Base-by-base conservation (phyloP, 179 eudicot genomes). In the Carnegiea gigantea region DNA sequence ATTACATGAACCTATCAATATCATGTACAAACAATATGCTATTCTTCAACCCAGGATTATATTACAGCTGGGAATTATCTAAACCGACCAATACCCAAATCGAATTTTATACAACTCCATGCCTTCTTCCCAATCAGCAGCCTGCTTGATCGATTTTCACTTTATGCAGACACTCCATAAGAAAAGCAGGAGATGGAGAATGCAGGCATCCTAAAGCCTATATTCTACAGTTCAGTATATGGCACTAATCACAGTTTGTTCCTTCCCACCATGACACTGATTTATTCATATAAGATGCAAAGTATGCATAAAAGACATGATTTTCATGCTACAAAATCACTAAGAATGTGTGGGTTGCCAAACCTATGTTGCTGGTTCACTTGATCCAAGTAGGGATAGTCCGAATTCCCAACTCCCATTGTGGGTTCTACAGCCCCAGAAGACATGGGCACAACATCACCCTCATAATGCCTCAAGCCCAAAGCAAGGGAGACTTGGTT, bases 391-490 rank as follows among this genome's bases (percentile, higher is more conserved):
- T 81, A 86, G 57, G 88, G 82, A 59, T 80, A 88, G 70, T 87
- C 91, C 5, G 85, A 40, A 44, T 85, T 72, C 57, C 70, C 84
- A 38, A 79, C 83, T 18, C 82, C 86, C 79, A 82, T 62, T 14
- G 84, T 79, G n/a, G 87, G 46, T 82, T 80, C 87, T 73, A 77
- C 40, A 49, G 83, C 80, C 23, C 70, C 86, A 1, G 85, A 80
- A 14, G 89, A 65, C 73, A 88, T 59, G 18, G 88, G 83, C 73
- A 30, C 23, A 12, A 83, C 79, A 26, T 91, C 96, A 46, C 90
- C 97, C 81, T 95, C 98, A 53, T 88, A 82, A 70, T 92, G 98
- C 73, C 92, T 91, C 79, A 95, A 88, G 24, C 99, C 98, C 81
- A 95, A 82, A 9, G 98, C 94, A 59, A 95, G 92, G 11, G 98